Percentiles rank a stretch among this genome's conserved stretches.
Conservation (phyloP, 345 rosid genomes). For the Capsella bursapastoris region DNA sequence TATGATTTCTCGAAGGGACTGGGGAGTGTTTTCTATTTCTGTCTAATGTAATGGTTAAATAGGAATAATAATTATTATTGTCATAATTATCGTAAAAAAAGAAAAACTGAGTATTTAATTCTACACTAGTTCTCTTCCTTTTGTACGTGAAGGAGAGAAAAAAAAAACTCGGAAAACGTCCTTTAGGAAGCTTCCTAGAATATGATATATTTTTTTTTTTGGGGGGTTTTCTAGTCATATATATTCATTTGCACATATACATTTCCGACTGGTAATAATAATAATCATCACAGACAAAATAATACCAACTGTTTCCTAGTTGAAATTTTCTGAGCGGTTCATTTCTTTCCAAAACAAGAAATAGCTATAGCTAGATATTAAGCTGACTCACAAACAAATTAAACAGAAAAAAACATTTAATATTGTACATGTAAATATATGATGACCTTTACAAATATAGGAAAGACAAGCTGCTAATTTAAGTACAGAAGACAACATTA, state of each 20-base stretch:
- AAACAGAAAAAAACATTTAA: too few relatives aligned
- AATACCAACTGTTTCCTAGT: not conserved
- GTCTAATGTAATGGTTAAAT: slow-evolving; percentile 22
- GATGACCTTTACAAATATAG: not conserved
- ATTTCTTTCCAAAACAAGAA: slow-evolving; percentile 29
- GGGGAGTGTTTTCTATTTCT: slow-evolving; percentile 4
- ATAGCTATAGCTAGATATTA: not conserved
- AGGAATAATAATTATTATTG: not conserved
- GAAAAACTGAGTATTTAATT: not conserved
- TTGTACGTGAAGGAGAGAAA: slow-evolving; percentile 5
- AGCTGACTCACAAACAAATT: not conserved
- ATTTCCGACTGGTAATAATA: not conserved
- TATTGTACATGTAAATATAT: too few relatives aligned
- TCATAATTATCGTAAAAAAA: not conserved
- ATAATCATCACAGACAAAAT: not conserved
- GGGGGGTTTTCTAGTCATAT: not conserved
- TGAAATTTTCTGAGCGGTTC: slow-evolving; percentile 37
- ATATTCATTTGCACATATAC: slow-evolving; percentile 1
- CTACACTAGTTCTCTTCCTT: slow-evolving; percentile 1
- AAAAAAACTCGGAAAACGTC: not conserved
- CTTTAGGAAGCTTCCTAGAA: slow-evolving; percentile 32
- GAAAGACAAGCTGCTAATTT: not conserved
- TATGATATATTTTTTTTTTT: not conserved
- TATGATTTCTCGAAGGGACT: slow-evolving; percentile 23
- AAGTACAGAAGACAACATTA: not conserved